Percentiles rank a stretch among this genome's conserved stretches.
These are phyloP conservation scores for Suillus paluster DNA, from an alignment of 768 basidiomycete genomes.

Conservation along the genomic window DNA sequence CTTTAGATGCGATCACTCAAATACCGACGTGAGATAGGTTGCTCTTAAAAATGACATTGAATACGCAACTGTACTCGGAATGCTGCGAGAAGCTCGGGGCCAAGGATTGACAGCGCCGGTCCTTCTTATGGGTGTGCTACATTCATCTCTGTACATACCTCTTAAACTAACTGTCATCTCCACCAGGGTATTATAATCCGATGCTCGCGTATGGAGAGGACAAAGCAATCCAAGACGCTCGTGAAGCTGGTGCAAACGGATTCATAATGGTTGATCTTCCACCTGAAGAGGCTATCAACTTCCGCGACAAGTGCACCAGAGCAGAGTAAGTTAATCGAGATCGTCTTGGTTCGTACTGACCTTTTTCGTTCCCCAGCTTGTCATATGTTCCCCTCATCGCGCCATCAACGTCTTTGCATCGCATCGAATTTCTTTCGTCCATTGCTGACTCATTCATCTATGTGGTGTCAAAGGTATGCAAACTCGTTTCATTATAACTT, in stretches of 20 bases:
- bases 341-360: neutral
- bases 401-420: conserved; percentile 85
- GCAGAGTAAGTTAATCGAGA: conserved; percentile 61
- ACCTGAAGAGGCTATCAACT: conserved; percentile 92
- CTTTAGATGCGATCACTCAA: neutral
- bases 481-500: neutral
- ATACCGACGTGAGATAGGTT: conserved; percentile 49
- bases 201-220: conserved; percentile 95
- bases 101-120: conserved; percentile 84
- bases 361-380: conserved; percentile 52
- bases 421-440: conserved; percentile 88
- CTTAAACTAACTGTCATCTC: conserved; percentile 10
- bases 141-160: neutral
- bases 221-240: conserved; percentile 88
- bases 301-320: conserved; percentile 85
- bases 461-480: conserved; percentile 88
- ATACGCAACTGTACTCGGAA: conserved; percentile 69
- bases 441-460: conserved; percentile 99
- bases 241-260: conserved; percentile 91
- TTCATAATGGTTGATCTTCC: conserved; percentile 98
- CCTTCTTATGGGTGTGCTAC: conserved; percentile 83
- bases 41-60: conserved; percentile 81
- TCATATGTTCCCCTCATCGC: conserved; percentile 96
- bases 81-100: conserved; percentile 76
- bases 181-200: conserved; percentile 95